These are phyloP conservation scores for Bimuria novae-zelandiae DNA, from an alignment of 2,329 filamentous ascomycete species.

Conservation along the genomic window DNA sequence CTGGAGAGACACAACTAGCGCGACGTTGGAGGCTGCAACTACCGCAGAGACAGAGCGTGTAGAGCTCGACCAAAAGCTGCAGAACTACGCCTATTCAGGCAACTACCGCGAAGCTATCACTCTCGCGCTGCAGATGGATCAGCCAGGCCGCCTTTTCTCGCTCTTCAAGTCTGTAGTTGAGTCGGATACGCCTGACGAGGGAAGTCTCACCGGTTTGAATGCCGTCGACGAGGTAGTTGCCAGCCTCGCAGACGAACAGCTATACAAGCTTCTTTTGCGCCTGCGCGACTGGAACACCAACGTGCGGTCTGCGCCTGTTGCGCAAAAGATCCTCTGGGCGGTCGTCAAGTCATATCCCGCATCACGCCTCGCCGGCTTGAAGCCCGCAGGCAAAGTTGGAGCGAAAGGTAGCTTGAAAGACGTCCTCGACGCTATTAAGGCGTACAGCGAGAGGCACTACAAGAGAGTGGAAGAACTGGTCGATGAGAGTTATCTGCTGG, in stretches of 20 bases:
- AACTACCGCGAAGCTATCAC: constrained; percentile 93
- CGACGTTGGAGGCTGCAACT: constrained; percentile 75
- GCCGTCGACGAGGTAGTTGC: constrained; percentile 81
- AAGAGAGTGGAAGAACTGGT: constrained; percentile 85
- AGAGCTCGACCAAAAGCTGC: constrained; percentile 91
- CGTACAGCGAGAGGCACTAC: constrained; percentile 93
- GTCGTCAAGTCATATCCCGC: constrained; percentile 82
- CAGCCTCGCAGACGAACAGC: constrained; percentile 80
- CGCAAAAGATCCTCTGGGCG: constrained; percentile 81
- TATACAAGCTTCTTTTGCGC: constrained; percentile 79
- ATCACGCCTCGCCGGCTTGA: constrained; percentile 73
- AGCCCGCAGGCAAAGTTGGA: constrained; percentile 37
- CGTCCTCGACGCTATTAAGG: constrained; percentile 81
- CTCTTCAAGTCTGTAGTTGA: constrained; percentile 83
- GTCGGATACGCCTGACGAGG: constrained; percentile 62
- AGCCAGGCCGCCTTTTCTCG: constrained; percentile 82
- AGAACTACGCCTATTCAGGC: constrained; percentile 87
- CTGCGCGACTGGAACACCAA: constrained; percentile 98
- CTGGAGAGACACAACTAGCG: constrained; percentile 88
- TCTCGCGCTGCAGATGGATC: constrained; percentile 89
- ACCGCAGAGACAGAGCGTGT: constrained; percentile 77
- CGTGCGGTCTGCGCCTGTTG: constrained; percentile 79
- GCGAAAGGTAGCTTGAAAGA: constrained; percentile 66
- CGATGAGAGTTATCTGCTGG: constrained; percentile 91
- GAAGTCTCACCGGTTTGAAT: constrained; percentile 66